Percentiles rank a stretch among this genome's conserved stretches.
Conservation (phyloP, 2,329 filamentous ascomycete genomes). For the Mycogone perniciosa region DNA sequence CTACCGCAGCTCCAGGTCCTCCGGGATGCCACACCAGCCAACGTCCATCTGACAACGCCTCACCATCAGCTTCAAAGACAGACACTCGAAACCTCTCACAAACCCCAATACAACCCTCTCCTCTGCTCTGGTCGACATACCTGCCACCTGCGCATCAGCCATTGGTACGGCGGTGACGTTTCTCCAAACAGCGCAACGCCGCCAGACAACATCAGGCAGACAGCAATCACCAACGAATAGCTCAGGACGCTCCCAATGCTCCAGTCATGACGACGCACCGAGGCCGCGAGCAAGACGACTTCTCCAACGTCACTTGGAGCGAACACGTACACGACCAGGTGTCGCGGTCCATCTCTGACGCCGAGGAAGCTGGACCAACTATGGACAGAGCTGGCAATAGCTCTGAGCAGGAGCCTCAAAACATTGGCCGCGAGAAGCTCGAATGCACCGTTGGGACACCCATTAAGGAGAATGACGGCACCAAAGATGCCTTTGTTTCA, state of each 20-base stretch:
- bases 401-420: slow-evolving; percentile 52
- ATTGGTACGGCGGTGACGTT: neutral
- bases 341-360: slow-evolving; percentile 13
- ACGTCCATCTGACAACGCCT: slow-evolving; percentile 2
- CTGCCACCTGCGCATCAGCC: neutral
- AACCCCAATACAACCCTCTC: neutral
- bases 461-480: slow-evolving; percentile 92
- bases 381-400: slow-evolving; percentile 41
- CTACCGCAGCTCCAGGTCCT: too few relatives aligned
- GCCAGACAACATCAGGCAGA: neutral
- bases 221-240: neutral
- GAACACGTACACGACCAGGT: slow-evolving; percentile 44
- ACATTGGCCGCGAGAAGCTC: slow-evolving; percentile 65
- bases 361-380: slow-evolving; percentile 25
- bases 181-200: neutral
- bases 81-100: neutral
- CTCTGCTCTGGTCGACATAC: neutral
- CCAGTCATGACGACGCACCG: slow-evolving; percentile 23
- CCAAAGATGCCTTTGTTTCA: slow-evolving; percentile 93
- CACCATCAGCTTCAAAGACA: slow-evolving; percentile 2
- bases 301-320: slow-evolving; percentile 77
- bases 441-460: slow-evolving; percentile 79
- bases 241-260: slow-evolving; percentile 4
- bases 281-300: slow-evolving; percentile 59
- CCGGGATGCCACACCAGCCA: neutral